Percentiles rank a stretch among this genome's conserved stretches.
These are phyloP conservation scores for Psilocybe cyanescens DNA, from an alignment of 768 basidiomycete species.

Conservation along the genomic window DNA sequence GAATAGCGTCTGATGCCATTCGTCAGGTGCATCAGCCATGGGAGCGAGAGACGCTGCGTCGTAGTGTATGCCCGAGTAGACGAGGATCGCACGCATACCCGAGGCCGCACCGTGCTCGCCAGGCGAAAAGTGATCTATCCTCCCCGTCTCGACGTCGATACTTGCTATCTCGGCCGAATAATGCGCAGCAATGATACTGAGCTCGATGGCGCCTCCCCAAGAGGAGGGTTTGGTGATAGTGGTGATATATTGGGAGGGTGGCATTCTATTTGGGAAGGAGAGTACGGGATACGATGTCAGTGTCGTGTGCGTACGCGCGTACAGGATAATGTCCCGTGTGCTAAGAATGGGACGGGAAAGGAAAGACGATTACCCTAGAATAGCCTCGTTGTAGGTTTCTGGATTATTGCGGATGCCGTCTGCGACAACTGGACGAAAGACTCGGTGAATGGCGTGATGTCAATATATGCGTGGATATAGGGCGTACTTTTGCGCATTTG, in stretches of 20 bases:
- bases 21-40: slow-evolving; percentile 69
- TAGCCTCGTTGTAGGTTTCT: slow-evolving; percentile 79
- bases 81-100: slow-evolving; percentile 65
- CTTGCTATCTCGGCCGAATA: slow-evolving; percentile 87
- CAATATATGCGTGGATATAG: background rate
- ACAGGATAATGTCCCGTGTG: background rate
- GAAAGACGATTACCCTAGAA: slow-evolving; percentile 70
- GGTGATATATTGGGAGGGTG: slow-evolving; percentile 73
- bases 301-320: background rate
- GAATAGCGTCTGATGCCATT: slow-evolving; percentile 91
- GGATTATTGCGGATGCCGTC: slow-evolving; percentile 76
- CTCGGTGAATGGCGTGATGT: background rate
- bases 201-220: slow-evolving; percentile 98
- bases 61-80: slow-evolving; percentile 98
- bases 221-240: slow-evolving; percentile 80
- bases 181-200: slow-evolving; percentile 81
- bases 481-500: slow-evolving; percentile 75
- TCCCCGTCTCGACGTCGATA: slow-evolving; percentile 90
- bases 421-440: slow-evolving; percentile 65
- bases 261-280: slow-evolving; percentile 33
- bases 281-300: background rate
- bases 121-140: slow-evolving; percentile 82
- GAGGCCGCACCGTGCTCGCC: slow-evolving; percentile 34
- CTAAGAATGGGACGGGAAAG: background rate
- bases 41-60: slow-evolving; percentile 89